A percentile compares a stretch with the other conserved stretches of the same genome.
Evolutionary conservation across 495 filamentous ascomycete species (phyloP).

Genomic region (Penicillium turbatum): DNA sequence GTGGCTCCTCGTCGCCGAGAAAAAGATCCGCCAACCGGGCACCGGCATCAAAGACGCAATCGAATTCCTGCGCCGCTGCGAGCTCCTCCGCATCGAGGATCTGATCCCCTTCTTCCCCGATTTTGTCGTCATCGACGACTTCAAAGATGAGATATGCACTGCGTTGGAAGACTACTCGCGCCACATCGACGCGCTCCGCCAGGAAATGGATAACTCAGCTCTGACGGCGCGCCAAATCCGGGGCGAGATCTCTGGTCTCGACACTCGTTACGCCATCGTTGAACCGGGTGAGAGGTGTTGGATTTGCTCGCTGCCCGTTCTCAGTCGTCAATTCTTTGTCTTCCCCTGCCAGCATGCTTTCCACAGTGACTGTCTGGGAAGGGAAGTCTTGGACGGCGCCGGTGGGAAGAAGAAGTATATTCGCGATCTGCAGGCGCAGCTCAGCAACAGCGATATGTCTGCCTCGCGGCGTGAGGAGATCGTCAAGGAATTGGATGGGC

Average conservation of each 20-base stretch:
- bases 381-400: slow-evolving; percentile 70
- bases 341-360: slow-evolving; percentile 98
- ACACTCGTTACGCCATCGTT: slow-evolving; percentile 89
- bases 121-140: slow-evolving; percentile 98
- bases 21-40: slow-evolving; percentile 74
- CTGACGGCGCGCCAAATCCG: slow-evolving; percentile 86
- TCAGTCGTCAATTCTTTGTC: slow-evolving; percentile 91
- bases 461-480: slow-evolving; percentile 71
- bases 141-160: slow-evolving; percentile 95
- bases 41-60: slow-evolving; percentile 92
- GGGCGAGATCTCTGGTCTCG: slow-evolving; percentile 74
- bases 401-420: slow-evolving; percentile 76
- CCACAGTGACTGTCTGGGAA: slow-evolving; percentile 86
- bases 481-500: slow-evolving; percentile 79
- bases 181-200: slow-evolving; percentile 81
- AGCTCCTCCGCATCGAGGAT: slow-evolving; percentile 90
- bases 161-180: slow-evolving; percentile 89
- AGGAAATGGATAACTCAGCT: slow-evolving; percentile 92
- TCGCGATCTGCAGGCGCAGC: slow-evolving; percentile 73
- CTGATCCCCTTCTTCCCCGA: slow-evolving; percentile 98
- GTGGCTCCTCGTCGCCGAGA: slow-evolving; percentile 90
- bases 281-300: slow-evolving; percentile 94
- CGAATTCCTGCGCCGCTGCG: slow-evolving; percentile 86
- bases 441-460: slow-evolving; percentile 64
- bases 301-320: slow-evolving; percentile 75